Evolutionary conservation across 768 basidiomycete genomes (phyloP), one percentile per base, ranked within the genome.

Genomic region (Tylopilus sp.): DNA sequence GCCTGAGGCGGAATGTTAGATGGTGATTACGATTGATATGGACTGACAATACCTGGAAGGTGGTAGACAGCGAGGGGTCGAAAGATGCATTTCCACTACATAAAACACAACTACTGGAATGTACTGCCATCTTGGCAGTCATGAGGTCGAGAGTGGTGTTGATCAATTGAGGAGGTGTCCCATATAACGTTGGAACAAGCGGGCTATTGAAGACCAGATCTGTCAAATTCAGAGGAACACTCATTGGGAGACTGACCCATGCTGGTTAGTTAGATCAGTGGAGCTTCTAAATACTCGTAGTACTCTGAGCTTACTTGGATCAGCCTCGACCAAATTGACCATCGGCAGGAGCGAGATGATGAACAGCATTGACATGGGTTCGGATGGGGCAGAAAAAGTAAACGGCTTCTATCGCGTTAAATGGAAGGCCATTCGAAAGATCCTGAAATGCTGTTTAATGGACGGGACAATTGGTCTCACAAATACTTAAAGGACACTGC

Each of bases 31-130:
- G 13, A 3, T 43, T 6, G 21, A 23, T 0, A 42, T 15, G 21
- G 17, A 45, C 42, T 10, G 13, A 50, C 33, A 23, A 20, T 50
- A 50, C 58, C 58, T 60, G 52, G 44, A 53, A 53, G 22, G 58
- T 53, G 15, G 45, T 43, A 26, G 59, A 63, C 13, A 58, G 31
- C 0, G 54, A 36, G 6, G 52, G 40, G 28, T 58, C 50, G 38
- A 59, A 59, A 17, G 47, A 49, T 17, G 56, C 55, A 17, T 51
- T 62, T 38, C 62, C 60, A 25, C 53, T 40, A 28, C 62, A 63
- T 20, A 65, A 43, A 44, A 62, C 49, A 15, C 62, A 65, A 22
- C 39, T 41, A 13, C 52, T 57, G 11, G 62, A 60, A 47, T 60
- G 61, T 13, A 64, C 59, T 0, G 36, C 62, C 21, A 58, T 15